These are phyloP conservation scores for Geranium brycei DNA, from an alignment of 345 rosid genomes.

Conservation along the genomic window DNA sequence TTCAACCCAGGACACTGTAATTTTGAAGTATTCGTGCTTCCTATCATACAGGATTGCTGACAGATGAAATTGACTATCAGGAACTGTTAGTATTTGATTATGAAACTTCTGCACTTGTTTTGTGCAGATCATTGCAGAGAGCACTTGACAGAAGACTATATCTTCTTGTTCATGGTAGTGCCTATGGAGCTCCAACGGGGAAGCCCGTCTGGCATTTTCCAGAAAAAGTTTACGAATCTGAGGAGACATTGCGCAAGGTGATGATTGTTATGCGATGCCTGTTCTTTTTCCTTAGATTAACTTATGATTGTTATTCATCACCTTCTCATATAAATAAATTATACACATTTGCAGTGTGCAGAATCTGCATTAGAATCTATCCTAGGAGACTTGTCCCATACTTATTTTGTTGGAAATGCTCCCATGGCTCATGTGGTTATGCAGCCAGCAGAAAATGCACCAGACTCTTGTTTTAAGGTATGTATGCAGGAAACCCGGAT, in stretches of 20 bases:
- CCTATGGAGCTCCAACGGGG: slow-evolving; percentile 40
- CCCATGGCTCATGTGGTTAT: slow-evolving; percentile 83
- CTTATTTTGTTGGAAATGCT: slow-evolving; percentile 92
- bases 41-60: too few species aligned
- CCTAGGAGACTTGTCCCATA: slow-evolving; percentile 64
- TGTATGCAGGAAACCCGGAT: neutral
- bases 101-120: neutral
- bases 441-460: slow-evolving; percentile 27
- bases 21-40: too few species aligned
- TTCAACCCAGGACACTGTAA: too few species aligned
- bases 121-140: slow-evolving; percentile 50
- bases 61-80: too few species aligned
- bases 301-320: neutral
- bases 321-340: neutral
- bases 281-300: neutral
- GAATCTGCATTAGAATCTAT: slow-evolving; percentile 75
- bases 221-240: slow-evolving; percentile 68
- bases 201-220: slow-evolving; percentile 92
- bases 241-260: slow-evolving; percentile 79
- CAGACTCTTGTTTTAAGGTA: slow-evolving; percentile 55
- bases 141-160: slow-evolving; percentile 80
- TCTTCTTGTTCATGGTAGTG: slow-evolving; percentile 62
- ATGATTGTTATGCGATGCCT: slow-evolving; percentile 11
- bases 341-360: slow-evolving; percentile 51
- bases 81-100: too few species aligned